phyloP scores from a whole-genome alignment of 441 rosid species.

The Pelargonium fulgidum region DNA sequence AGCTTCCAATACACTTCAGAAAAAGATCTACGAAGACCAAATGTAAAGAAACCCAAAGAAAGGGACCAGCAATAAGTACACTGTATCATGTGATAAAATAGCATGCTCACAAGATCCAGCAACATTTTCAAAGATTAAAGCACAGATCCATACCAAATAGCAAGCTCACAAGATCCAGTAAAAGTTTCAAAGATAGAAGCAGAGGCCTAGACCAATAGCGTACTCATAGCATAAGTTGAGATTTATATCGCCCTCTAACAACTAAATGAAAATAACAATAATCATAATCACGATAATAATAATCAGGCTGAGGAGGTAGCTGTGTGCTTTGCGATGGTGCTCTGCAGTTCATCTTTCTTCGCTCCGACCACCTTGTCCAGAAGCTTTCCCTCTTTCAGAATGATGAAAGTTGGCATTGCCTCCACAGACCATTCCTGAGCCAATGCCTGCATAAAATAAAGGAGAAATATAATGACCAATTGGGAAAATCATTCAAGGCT shows the following conservation, averaged over 20 bases:
- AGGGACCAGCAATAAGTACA: not conserved
- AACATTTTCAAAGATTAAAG: not conserved
- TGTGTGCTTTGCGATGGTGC: slow-evolving; percentile 54
- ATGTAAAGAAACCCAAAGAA: not conserved
- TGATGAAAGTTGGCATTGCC: slow-evolving; percentile 86
- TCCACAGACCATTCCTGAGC: slow-evolving; percentile 81
- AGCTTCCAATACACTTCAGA: not conserved
- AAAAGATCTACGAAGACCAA: not conserved
- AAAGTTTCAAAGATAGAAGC: not conserved
- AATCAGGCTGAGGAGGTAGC: slow-evolving; percentile 25
- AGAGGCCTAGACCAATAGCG: not conserved
- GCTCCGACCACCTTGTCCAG: slow-evolving; percentile 86
- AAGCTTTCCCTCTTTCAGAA: slow-evolving; percentile 66
- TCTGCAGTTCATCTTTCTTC: slow-evolving; percentile 64
- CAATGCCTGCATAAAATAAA: slow-evolving; percentile 43
- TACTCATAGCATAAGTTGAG: slow-evolving; percentile 1
- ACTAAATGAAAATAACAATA: not conserved
- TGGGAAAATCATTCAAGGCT: not conserved
- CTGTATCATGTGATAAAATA: not conserved
- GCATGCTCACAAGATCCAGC: not conserved
- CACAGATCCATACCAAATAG: not conserved
- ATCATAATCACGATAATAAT: slow-evolving; percentile 8
- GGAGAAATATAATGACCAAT: not conserved
- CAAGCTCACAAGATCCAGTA: not conserved
- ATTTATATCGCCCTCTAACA: slow-evolving; percentile 10